Base-by-base conservation (phyloP, 345 rosid species). In the Ailanthus altissimus region DNA sequence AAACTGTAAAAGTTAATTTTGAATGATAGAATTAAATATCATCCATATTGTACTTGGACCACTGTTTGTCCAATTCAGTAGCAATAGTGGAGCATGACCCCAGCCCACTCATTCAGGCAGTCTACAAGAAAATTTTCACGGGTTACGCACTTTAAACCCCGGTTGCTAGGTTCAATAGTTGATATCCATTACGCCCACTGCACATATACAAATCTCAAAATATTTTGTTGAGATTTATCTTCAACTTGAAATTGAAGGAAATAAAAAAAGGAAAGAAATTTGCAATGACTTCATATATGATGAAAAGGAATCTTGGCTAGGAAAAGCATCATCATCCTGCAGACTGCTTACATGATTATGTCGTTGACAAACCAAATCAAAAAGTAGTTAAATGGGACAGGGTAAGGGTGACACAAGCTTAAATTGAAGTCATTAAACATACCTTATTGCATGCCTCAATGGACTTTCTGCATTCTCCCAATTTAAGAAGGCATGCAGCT, bases 381-480 rank as follows among this genome's bases (percentile, higher is more conserved):
- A 69, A 42, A 6, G 57, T 53, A 36, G 36, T 20, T 12, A 15
- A 11, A 57, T 56, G 9, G 36, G 63, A 15, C 40, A 21, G 64
- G 42, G 57, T 43, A 56, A 32, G 32, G 12, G 38, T 18, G 8
- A 23, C 61, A 62, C 16, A n/a, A 57, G 23, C 42, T 38, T 73
- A 59, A 61, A 58, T 74, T 66, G 20, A 82, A 75, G 38, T 64
- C 51, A 64, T 15, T 62, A 57, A 57, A 42, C 74, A 46, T 69
- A 96, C 98, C 97, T 97, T 94, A 83, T 94, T 89, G 85, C 97
- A 92, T 5, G 90, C 81, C 84, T 97, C 92, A 0, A 97, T 82
- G 75, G 97, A 90, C 84, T 94, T 97, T 78, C 81, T 90, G 87
- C 91, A 84, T 83, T 92, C 97, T 82, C 96, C 93, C 89, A 90